Evolutionary conservation across 1,284 basidiomycete species (phyloP).

Genomic region (Ceratobasidium theobromae): DNA sequence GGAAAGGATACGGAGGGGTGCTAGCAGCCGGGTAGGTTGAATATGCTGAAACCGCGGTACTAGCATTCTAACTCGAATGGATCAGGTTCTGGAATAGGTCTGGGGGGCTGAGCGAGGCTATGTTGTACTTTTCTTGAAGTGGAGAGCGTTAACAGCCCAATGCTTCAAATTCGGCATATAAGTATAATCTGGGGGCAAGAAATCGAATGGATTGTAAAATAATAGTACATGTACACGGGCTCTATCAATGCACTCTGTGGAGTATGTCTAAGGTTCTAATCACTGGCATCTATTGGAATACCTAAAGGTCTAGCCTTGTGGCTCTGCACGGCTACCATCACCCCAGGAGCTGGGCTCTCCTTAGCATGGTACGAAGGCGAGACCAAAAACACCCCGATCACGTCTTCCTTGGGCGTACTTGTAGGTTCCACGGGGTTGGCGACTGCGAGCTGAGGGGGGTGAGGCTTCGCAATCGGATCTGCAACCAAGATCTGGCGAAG

Average conservation of each 20-base stretch:
- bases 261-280: background rate
- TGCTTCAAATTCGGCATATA: background rate
- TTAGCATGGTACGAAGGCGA: background rate
- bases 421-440: background rate
- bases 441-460: background rate
- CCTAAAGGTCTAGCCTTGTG: background rate
- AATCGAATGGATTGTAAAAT: background rate
- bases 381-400: background rate
- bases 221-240: background rate
- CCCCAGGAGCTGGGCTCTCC: background rate
- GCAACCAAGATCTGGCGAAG: background rate
- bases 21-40: slow-evolving; percentile 34
- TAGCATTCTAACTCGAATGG: no score
- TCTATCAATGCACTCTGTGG: background rate
- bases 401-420: background rate
- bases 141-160: background rate
- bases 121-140: background rate
- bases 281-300: slow-evolving; percentile 2
- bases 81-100: background rate
- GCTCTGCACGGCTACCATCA: background rate
- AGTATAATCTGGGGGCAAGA: background rate
- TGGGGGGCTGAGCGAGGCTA: background rate
- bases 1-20: slow-evolving; percentile 27
- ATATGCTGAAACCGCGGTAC: background rate
- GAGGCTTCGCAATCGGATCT: background rate